These are phyloP conservation scores for Ceratobasidium sp. DNA, from an alignment of 1,284 basidiomycete genomes.

Conservation along the genomic window DNA sequence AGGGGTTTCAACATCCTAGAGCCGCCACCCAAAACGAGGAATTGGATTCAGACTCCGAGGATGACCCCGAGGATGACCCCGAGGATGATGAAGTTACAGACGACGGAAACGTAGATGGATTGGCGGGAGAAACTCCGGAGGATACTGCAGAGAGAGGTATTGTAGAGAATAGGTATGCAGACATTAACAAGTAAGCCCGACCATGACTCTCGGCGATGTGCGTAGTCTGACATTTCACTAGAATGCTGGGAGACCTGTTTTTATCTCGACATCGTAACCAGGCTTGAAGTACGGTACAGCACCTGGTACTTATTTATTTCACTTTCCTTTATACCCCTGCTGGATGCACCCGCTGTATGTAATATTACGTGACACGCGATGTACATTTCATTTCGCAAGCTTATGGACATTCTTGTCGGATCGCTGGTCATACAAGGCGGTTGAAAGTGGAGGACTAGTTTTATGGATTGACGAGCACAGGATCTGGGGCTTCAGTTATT, in stretches of 20 bases:
- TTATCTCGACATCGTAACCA: constrained; percentile 64
- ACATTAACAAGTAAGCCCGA: constrained; percentile 41
- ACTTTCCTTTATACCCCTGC: neutral
- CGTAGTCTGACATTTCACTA: constrained; percentile 48
- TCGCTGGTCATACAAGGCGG: neutral
- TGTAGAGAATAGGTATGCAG: constrained; percentile 29
- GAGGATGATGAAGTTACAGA: constrained; percentile 52
- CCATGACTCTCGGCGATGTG: neutral
- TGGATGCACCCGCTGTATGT: neutral
- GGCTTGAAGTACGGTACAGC: neutral
- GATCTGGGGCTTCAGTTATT: constrained; percentile 31
- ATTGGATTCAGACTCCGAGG: constrained; percentile 29
- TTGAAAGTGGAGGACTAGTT: neutral
- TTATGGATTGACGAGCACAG: neutral
- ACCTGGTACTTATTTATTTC: neutral
- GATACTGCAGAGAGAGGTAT: constrained; percentile 11
- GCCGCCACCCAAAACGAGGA: neutral
- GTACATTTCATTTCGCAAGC: constrained; percentile 1
- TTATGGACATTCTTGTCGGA: neutral
- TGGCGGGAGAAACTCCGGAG: constrained; percentile 50
- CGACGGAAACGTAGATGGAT: constrained; percentile 47
- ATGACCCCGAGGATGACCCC: neutral
- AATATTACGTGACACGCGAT: neutral
- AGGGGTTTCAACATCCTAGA: constrained; percentile 2
- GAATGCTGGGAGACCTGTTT: constrained; percentile 68